Evolutionary conservation across 352 stramenopile genomes (phyloP), one percentile per base, ranked within the genome.

Genomic region (Phytophthora ohioensis): DNA sequence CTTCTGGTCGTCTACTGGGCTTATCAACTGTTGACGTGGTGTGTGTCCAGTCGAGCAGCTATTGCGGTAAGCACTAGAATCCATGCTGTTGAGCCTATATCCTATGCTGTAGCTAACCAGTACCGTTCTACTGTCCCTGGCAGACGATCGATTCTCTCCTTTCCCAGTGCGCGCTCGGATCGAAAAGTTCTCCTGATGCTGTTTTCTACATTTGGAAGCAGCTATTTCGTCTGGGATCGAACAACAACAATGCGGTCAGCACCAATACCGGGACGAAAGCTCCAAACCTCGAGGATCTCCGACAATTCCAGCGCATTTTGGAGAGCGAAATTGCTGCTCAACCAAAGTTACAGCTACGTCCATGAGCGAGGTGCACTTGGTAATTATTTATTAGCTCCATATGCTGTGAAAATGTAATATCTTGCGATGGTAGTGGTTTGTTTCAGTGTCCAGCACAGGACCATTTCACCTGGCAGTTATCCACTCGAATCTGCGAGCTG

Each of bases 101-200:
- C 6, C 4, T 51, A 15, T 54, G n/a, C 39, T 51, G 2, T 17
- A 61, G n/a, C 46, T 67, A 41, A 51, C 36, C 48, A 27, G 12
- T 47, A 41, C 5, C 36, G 41, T 52, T 64, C 15, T 17, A 47
- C 45, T 57, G 17, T 49, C 30, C 5, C n/a, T 63, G 34, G 27
- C 46, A 94, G 86, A 91, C 75, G 13, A 88, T 94, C 41, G 84
- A 92, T 47, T 75, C 78, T 12, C 70, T 94, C 2, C 59, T 94
- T 48, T 74, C 73, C 39, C 85, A 92, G 61, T 92, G 81, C 46
- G 68, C 71, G 10, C 66, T 91, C 15, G 86, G 86, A 13, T 73
- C 81, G 1, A 76, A 60, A 1, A 63, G 55, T 21, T 92, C 82
- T 38, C 80, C 86, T 21, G 86, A 94, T 46, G 71, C 71, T 10